Evolutionary conservation across 164 flowering plant species (phyloP).

Genomic region (Vitis riparia): DNA sequence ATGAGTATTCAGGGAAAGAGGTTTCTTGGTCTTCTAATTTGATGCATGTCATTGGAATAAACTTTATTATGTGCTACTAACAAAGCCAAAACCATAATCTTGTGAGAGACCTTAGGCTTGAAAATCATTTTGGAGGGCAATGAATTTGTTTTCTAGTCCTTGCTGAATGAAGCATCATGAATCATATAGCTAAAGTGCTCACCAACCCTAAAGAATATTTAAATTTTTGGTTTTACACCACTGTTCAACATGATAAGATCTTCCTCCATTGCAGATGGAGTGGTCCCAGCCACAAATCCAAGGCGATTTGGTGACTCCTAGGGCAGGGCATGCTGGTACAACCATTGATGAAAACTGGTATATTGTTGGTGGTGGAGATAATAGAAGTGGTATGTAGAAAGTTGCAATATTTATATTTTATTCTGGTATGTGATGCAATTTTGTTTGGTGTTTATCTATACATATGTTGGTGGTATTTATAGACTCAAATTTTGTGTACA

Average conservation of each 20-base stretch:
- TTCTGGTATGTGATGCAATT: neutral
- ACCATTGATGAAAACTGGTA: constrained; percentile 72
- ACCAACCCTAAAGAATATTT: too few species aligned
- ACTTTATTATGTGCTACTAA: too few species aligned
- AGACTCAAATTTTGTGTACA: constrained; percentile 23
- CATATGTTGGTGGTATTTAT: neutral
- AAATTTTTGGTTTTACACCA: too few species aligned
- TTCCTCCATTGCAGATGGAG: constrained; percentile 68
- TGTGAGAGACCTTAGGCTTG: too few species aligned
- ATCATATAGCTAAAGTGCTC: too few species aligned
- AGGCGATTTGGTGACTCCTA: constrained; percentile 69
- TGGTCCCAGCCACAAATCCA: constrained; percentile 90
- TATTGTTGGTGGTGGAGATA: constrained; percentile 97
- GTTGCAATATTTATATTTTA: neutral
- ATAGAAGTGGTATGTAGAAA: constrained; percentile 64
- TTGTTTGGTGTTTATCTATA: neutral
- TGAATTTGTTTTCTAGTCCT: too few species aligned
- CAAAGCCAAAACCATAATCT: too few species aligned
- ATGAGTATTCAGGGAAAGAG: too few species aligned
- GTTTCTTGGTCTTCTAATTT: too few species aligned
- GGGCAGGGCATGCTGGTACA: constrained; percentile 94
- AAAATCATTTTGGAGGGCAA: too few species aligned
- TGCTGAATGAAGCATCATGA: too few species aligned
- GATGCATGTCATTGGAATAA: too few species aligned
- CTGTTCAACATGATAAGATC: neutral